Percentiles rank a stretch among this genome's conserved stretches.
phyloP scores from a whole-genome alignment of 2,329 filamentous ascomycete species.

The Cercospora janseana region DNA sequence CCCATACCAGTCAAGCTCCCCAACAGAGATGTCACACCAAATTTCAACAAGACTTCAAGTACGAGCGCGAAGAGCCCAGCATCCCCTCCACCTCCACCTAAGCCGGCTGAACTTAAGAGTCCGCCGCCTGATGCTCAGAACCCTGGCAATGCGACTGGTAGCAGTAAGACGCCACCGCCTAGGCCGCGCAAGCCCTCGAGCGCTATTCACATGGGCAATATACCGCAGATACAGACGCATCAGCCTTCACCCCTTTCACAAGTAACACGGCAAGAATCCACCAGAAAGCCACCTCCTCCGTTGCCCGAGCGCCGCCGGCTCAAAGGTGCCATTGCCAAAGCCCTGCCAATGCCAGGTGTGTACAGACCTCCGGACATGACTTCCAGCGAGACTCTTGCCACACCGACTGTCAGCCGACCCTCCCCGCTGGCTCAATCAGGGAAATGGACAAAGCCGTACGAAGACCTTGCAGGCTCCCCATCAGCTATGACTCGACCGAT shows the following conservation, averaged over 20 bases:
- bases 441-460: conserved; percentile 23
- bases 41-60: not conserved
- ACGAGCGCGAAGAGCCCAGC: conserved; percentile 20
- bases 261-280: conserved; percentile 36
- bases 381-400: conserved; percentile 11
- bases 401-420: conserved; percentile 3
- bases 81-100: conserved; percentile 38
- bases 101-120: conserved; percentile 42
- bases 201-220: conserved; percentile 31
- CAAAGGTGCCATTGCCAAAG: conserved; percentile 26
- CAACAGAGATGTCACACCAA: conserved; percentile 24
- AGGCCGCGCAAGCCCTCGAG: conserved; percentile 40
- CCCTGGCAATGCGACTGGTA: conserved; percentile 18
- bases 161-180: conserved; percentile 36
- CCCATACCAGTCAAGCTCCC: conserved; percentile 32
- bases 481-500: conserved; percentile 19
- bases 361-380: conserved; percentile 22
- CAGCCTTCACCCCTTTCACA: conserved; percentile 37
- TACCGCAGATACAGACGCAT: conserved; percentile 25
- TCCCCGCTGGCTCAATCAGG: conserved; percentile 23
- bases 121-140: conserved; percentile 34
- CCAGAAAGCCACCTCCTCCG: conserved; percentile 27
- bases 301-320: conserved; percentile 37
- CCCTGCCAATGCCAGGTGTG: conserved; percentile 21
- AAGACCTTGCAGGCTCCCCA: conserved; percentile 23